Conservation (phyloP, 140 eudicot genomes). For the Senecio squalidus region DNA sequence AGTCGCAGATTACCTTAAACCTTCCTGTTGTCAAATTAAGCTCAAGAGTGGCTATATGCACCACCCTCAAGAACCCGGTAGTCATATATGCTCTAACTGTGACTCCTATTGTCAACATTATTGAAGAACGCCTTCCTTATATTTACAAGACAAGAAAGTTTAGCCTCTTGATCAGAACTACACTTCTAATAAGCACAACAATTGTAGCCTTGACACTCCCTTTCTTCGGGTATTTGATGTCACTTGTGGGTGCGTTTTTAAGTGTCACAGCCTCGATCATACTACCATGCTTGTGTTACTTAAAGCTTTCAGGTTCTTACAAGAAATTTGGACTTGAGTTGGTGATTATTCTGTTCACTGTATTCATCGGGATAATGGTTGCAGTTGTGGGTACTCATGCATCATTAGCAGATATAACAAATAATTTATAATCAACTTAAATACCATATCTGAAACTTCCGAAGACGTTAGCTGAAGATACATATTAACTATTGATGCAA, state of each 20-base stretch:
- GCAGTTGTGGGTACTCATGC: slow-evolving; percentile 42
- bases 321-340: slow-evolving; percentile 35
- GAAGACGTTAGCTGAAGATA: too few species aligned
- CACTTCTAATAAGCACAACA: background rate
- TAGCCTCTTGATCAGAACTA: background rate
- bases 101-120: background rate
- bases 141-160: background rate
- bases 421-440: slow-evolving; percentile 19
- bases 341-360: slow-evolving; percentile 21
- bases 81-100: background rate
- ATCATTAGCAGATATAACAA: slow-evolving; percentile 29
- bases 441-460: background rate
- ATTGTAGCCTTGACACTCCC: background rate
- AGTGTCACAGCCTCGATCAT: background rate
- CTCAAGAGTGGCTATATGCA: too few species aligned
- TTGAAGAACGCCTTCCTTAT: background rate
- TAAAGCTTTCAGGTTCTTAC: background rate
- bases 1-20: too few species aligned
- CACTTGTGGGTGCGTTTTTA: slow-evolving; percentile 2
- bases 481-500: too few species aligned
- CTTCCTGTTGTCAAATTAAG: too few species aligned
- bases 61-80: background rate
- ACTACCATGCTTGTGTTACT: background rate
- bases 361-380: slow-evolving; percentile 29
- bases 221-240: slow-evolving; percentile 5